Conservation (phyloP, 345 rosid genomes). For the Gossypium australe region DNA sequence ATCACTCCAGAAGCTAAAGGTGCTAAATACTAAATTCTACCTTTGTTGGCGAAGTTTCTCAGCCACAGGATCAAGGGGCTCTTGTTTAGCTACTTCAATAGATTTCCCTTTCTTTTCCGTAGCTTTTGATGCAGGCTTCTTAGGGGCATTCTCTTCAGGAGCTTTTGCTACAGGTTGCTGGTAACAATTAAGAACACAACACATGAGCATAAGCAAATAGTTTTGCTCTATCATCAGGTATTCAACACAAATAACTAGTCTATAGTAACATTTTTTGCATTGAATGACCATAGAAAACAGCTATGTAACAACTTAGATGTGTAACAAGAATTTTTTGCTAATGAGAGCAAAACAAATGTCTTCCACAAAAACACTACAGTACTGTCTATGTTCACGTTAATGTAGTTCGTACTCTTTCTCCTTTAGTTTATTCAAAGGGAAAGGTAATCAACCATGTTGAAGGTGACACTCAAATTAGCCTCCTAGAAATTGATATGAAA, state of each 20-base stretch:
- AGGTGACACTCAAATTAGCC: neutral
- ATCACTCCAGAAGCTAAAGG: neutral
- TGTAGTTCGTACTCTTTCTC: neutral
- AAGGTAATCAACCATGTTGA: neutral
- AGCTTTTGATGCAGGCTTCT: conserved; percentile 45
- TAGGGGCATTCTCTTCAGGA: conserved; percentile 32
- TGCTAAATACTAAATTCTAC: conserved; percentile 23
- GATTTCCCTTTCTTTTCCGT: conserved; percentile 54
- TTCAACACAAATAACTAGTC: neutral
- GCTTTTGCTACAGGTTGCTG: conserved; percentile 44
- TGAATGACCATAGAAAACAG: neutral
- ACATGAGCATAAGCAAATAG: neutral
- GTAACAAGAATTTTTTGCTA: neutral
- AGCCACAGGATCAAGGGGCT: conserved; percentile 55
- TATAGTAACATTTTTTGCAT: neutral
- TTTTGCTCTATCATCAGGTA: neutral
- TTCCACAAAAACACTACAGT: neutral
- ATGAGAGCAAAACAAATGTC: neutral
- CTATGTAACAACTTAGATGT: neutral
- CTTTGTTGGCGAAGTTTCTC: conserved; percentile 82
- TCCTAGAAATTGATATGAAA: neutral
- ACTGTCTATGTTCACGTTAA: neutral
- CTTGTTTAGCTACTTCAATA: conserved; percentile 29
- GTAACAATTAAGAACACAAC: conserved; percentile 11
- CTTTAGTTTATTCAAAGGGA: neutral